Evolutionary conservation across 2,329 filamentous ascomycete genomes (phyloP).

Genomic region (Talaromyces piceae): DNA sequence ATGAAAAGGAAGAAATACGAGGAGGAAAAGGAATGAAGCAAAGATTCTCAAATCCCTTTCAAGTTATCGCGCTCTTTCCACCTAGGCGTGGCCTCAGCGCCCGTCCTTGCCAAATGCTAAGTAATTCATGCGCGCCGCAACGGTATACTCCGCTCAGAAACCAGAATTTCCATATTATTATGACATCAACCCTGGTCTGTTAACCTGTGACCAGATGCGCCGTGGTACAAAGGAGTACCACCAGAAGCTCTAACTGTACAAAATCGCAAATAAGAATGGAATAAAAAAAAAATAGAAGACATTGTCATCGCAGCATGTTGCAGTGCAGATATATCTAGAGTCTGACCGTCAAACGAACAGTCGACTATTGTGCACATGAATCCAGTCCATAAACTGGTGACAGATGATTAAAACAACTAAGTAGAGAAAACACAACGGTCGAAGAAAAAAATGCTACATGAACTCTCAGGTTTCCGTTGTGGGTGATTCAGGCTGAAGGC

Average conservation of each 20-base stretch:
- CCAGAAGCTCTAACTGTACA: not conserved
- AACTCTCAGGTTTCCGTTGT: constrained; percentile 9
- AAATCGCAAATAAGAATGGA: not conserved
- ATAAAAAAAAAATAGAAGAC: not conserved
- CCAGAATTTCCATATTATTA: not conserved
- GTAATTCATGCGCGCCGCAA: not conserved
- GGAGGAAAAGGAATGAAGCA: not conserved
- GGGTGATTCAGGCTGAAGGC: constrained; percentile 42
- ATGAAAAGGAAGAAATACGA: not conserved
- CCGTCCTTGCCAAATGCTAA: not conserved
- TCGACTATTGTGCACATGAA: not conserved
- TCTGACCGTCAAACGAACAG: not conserved
- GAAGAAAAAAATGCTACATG: not conserved
- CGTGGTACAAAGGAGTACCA: not conserved
- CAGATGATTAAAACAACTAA: not conserved
- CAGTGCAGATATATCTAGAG: not conserved
- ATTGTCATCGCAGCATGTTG: not conserved
- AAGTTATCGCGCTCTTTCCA: not conserved
- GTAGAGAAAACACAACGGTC: not conserved
- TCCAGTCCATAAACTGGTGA: not conserved
- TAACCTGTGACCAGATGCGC: not conserved
- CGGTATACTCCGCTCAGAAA: not conserved
- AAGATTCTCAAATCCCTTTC: not conserved
- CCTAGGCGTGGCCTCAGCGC: not conserved
- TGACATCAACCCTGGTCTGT: not conserved